Base-by-base conservation (phyloP, 2,329 filamentous ascomycete genomes). In the Clarireedia sp. region DNA sequence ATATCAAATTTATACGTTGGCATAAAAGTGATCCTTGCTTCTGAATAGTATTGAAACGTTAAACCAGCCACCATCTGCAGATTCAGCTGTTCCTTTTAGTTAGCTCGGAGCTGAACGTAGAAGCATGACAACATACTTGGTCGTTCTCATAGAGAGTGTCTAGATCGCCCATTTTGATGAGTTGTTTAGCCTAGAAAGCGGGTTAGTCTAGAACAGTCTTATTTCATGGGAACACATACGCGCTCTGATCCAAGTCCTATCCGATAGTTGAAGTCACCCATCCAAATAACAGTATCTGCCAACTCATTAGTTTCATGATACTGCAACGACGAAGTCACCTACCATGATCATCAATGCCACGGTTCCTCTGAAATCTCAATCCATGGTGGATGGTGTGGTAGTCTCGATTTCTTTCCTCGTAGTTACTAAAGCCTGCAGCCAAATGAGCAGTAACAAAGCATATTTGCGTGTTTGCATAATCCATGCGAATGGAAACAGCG, bases 221-320 rank as follows among this genome's bases (percentile, higher is more conserved):
- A 23, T 14, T 14, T 8, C 1, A 2, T 24, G 10, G 41, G 21
- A 23, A 45, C 19, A 43, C 52, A 17, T 19, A 90, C 89, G 57
- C 79, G 84, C 40, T 96, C 90, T 61, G 89, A 83, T 45, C 79
- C 80, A 56, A 97, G 77, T 1, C 91, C 92, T 64, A 99, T 95
- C 17, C 94, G 86, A 71, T 99, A 99, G 68, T 99, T 99, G 75
- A 99, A 99, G 70, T 99, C 94, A 5, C 94, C 94, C 43, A 96
- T 79, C 92, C 94, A 99, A 52, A 96, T 86, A 37, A 97, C 86
- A 21, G 88, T 79, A 63, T 85, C 82, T 66, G 79, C 45, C 24
- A 37, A 41, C 59, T 38, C 58, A 60, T 69, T 60, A 71, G 63
- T 33, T 14, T 5, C 38, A 36, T 14, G 40, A 9, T 16, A 23